Percentiles rank a stretch among this genome's conserved stretches.
These are phyloP conservation scores for Beta macrorhiza DNA, from an alignment of 179 eudicot species.

Conservation along the genomic window DNA sequence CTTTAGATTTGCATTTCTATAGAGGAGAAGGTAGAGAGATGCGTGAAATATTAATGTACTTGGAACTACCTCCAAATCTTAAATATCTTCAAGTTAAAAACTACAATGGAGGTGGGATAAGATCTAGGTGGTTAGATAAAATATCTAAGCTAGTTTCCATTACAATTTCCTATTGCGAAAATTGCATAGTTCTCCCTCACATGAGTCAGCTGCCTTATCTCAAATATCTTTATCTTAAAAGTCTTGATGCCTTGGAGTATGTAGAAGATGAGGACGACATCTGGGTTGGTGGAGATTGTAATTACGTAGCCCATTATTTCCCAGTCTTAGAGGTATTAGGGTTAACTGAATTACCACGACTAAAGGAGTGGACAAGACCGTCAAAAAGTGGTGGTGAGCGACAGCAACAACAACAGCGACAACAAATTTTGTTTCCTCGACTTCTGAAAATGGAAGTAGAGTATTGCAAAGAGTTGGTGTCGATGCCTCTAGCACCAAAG, in stretches of 20 bases:
- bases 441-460: not conserved
- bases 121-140: not conserved
- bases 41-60: not conserved
- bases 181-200: slow-evolving; percentile 12
- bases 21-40: too few species aligned
- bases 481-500: slow-evolving; percentile 18
- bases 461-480: not conserved
- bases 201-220: slow-evolving; percentile 17
- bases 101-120: not conserved
- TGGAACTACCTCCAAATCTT: slow-evolving; percentile 14
- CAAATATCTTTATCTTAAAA: not conserved
- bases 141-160: not conserved
- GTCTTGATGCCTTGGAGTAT: slow-evolving; percentile 11
- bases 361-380: slow-evolving; percentile 10
- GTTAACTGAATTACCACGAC: not conserved
- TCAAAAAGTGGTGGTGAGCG: not conserved
- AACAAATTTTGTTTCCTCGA: not conserved
- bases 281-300: not conserved
- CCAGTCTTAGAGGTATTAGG: not conserved
- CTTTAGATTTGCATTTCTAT: too few species aligned
- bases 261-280: not conserved
- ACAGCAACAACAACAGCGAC: too few species aligned
- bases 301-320: not conserved
- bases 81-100: not conserved
- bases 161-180: not conserved